Percentiles rank a stretch among this genome's conserved stretches.
Evolutionary conservation across 2,329 filamentous ascomycete genomes (phyloP).

Genomic region (Fusarium luffae): DNA sequence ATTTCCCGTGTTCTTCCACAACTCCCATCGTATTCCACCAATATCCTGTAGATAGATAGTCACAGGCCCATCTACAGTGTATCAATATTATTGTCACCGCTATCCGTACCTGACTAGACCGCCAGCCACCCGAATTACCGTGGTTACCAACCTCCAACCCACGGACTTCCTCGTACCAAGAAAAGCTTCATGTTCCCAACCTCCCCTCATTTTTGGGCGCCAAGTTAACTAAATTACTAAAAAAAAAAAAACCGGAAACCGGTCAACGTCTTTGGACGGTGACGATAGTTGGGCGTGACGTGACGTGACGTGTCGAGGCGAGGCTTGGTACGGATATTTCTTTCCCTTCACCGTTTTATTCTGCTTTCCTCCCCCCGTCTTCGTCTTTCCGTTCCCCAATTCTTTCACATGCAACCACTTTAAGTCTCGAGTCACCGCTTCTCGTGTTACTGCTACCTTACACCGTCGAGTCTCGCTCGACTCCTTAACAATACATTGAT

Average conservation of each 20-base stretch:
- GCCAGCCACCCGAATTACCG: constrained; percentile 25
- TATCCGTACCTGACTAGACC: neutral
- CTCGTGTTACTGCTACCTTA: constrained; percentile 2
- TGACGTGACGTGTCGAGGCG: constrained; percentile 30
- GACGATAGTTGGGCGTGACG: constrained; percentile 20
- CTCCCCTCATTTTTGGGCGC: constrained; percentile 15
- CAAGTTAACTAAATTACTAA: constrained; percentile 2
- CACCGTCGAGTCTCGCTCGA: constrained; percentile 10
- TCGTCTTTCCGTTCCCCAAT: neutral
- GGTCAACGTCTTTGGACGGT: constrained; percentile 13
- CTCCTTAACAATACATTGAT: constrained; percentile 2
- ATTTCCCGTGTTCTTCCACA: neutral
- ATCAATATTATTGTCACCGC: neutral
- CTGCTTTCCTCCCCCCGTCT: neutral
- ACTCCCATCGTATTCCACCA: neutral
- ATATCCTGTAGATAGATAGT: neutral
- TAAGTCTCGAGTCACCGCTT: constrained; percentile 5
- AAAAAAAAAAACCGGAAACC: constrained; percentile 22
- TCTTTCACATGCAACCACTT: constrained; percentile 13
- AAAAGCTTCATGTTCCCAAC: constrained; percentile 17
- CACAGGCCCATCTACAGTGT: neutral
- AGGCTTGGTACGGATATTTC: constrained; percentile 14
- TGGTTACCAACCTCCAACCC: constrained; percentile 19
- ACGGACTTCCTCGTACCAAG: constrained; percentile 1
- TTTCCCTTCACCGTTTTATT: constrained; percentile 2